Conservation (phyloP, 73 alveolate genomes). For the Halteria grandinella region DNA sequence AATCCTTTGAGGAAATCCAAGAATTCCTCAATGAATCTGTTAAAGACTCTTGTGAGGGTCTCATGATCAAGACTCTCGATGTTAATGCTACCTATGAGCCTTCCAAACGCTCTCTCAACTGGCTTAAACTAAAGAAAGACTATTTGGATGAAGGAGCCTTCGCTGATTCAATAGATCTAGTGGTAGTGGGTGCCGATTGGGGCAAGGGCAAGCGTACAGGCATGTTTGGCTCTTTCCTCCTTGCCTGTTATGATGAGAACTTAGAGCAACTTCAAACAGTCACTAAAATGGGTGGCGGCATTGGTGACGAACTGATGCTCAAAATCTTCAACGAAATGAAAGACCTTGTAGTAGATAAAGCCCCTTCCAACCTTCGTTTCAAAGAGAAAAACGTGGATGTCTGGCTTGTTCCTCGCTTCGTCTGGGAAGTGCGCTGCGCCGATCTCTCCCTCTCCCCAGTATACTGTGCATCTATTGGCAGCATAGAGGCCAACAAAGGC, state of each 20-base stretch:
- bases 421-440: conserved; percentile 99
- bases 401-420: conserved; percentile 93
- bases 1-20: conserved; percentile 93
- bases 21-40: conserved; percentile 89
- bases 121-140: conserved; percentile 99
- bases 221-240: conserved; percentile 96
- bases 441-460: conserved; percentile 97
- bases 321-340: conserved; percentile 68
- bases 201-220: conserved; percentile 99
- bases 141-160: conserved; percentile 90
- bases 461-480: conserved; percentile 90
- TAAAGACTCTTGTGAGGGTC: conserved; percentile 96
- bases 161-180: conserved; percentile 98
- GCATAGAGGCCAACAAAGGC: conserved; percentile 93
- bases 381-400: conserved; percentile 91
- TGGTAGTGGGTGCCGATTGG: conserved; percentile 98
- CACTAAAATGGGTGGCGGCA: conserved; percentile 96
- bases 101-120: conserved; percentile 97
- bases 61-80: conserved; percentile 98
- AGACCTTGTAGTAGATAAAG: conserved; percentile 74
- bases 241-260: conserved; percentile 98
- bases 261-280: conserved; percentile 94
- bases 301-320: conserved; percentile 85
- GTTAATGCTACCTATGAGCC: conserved; percentile 98
- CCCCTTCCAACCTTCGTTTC: conserved; percentile 75